Evolutionary conservation across 75 land plant genomes (phyloP).

Genomic region (Sequoia sempervirens): DNA sequence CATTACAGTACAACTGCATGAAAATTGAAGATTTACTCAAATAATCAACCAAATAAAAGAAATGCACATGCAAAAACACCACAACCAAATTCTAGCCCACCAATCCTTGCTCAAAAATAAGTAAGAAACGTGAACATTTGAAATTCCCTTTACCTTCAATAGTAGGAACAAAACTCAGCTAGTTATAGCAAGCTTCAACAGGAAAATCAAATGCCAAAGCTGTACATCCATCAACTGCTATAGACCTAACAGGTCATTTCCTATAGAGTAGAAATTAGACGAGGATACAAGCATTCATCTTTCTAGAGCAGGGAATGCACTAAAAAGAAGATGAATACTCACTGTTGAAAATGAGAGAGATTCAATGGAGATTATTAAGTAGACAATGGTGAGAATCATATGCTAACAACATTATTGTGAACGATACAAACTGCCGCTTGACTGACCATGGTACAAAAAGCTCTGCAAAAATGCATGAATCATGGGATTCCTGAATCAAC

Average conservation of each 20-base stretch:
- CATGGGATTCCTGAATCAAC: conserved; percentile 3
- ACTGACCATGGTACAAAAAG: conserved; percentile 9
- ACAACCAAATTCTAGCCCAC: neutral
- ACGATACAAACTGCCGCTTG: conserved; percentile 6
- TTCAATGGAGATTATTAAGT: neutral
- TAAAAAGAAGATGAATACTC: neutral
- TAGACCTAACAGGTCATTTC: neutral
- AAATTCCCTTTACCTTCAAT: neutral
- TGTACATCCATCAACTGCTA: neutral
- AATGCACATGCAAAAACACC: neutral
- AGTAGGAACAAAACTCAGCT: conserved; percentile 5
- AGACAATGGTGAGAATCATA: neutral
- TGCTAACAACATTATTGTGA: neutral
- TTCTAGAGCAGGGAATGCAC: neutral
- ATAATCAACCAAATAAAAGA: neutral
- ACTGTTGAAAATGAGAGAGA: neutral
- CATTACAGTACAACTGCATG: neutral
- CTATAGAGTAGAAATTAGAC: neutral
- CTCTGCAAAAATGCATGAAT: conserved; percentile 9
- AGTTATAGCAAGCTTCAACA: neutral
- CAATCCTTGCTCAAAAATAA: neutral
- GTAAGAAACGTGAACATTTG: neutral
- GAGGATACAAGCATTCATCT: neutral
- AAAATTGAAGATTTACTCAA: neutral
- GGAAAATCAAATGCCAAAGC: conserved; percentile 1